Conservation (phyloP, 352 stramenopile genomes). For the Pythium myriotylum region DNA sequence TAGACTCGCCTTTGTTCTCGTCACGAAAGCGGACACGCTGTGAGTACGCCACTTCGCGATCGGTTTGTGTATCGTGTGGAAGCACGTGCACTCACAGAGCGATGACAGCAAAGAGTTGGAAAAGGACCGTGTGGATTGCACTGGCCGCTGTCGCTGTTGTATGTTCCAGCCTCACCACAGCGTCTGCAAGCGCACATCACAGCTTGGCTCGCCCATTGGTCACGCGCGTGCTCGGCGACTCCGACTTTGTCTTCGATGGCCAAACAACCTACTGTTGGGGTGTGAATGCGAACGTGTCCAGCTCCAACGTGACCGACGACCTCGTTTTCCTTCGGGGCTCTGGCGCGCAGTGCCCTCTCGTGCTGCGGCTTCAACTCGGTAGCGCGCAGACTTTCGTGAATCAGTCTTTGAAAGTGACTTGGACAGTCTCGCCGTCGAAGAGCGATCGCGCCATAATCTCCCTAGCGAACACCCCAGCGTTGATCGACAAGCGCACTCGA, state of each 20-base stretch:
- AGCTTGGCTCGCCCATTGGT: background rate
- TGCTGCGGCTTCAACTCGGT: conserved; percentile 9
- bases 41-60: conserved; percentile 5
- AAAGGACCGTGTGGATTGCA: conserved; percentile 9
- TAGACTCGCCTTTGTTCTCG: conserved; percentile 1
- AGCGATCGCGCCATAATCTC: conserved; percentile 16
- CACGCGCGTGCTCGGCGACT: conserved; percentile 1
- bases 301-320: conserved; percentile 17
- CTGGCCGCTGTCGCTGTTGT: background rate
- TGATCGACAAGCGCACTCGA: conserved; percentile 21
- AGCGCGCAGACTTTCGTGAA: conserved; percentile 2
- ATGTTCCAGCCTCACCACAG: conserved; percentile 1
- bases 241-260: conserved; percentile 27
- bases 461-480: conserved; percentile 7
- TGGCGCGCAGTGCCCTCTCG: conserved; percentile 29
- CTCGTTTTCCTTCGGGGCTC: conserved; percentile 20
- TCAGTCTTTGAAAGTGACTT: conserved; percentile 19
- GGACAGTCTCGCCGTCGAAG: conserved; percentile 21
- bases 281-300: conserved; percentile 21
- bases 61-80: background rate
- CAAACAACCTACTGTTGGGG: conserved; percentile 45
- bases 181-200: background rate
- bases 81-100: conserved; percentile 4
- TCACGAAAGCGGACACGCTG: conserved; percentile 10
- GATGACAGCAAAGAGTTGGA: conserved; percentile 12